Evolutionary conservation across 1,139 yeast genomes (phyloP), one percentile per base, ranked within the genome.

Genomic region (Saccharomyces hybrid): DNA sequence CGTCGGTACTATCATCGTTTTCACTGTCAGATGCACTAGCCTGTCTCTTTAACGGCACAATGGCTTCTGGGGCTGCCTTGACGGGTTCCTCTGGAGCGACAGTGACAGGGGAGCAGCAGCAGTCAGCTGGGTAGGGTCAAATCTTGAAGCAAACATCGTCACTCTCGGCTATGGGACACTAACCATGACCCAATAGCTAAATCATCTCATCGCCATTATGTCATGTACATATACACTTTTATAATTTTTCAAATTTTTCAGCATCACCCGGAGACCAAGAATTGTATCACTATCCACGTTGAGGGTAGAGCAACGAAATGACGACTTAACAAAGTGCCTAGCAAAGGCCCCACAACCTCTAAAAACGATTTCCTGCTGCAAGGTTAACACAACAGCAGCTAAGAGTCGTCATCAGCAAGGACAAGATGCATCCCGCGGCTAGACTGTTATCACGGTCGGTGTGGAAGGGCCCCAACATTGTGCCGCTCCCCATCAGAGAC

Each of bases 401-500:
- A 29, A 44, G 14, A 29, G 41, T 7, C 14, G 26, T 9, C 24
- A n/a, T 41, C 31, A 19, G 11, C n/a, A 21, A 28, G 26, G 11
- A 51, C 16, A 26, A n/a, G 44, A 61, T 61, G 64, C 54, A 55
- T 48, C 61, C 58, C 11, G 56, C 67, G 7, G 51, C 57, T 26
- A 52, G 57, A 34, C 50, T 64, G 29, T 60, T 68, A 27, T 60
- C 66, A 12, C 63, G 73, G 32, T 64, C 73, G 1, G 74, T 67
- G 2, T 66, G 70, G 69, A 64, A 65, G 74, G 97, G 97, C 27
- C 99, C 99, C 6, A 86, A 86, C 68, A 86, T 93, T 58, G 98
- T 91, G 19, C 97, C 98, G 3, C 78, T 93, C 52, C 97, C 98
- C 24, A 79, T 91, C 44, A 86, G 87, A 50, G 86, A 89, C 64